A percentile compares a stretch with the other conserved stretches of the same genome.
phyloP scores from a whole-genome alignment of 495 filamentous ascomycete genomes.

The Penicillium lagena region DNA sequence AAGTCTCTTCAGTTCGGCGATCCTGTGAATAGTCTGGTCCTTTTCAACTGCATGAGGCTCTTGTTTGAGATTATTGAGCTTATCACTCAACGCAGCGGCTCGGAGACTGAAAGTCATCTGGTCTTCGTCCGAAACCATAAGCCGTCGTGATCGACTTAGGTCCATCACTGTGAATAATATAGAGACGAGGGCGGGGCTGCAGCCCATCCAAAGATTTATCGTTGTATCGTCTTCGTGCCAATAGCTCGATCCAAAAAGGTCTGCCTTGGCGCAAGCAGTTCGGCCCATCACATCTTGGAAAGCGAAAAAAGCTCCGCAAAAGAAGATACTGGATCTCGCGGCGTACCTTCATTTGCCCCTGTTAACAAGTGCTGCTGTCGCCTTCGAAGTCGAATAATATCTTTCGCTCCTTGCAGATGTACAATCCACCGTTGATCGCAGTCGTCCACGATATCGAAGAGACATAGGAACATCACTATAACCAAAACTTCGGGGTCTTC shows the following conservation, averaged over 20 bases:
- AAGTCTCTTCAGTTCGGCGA: slow-evolving; percentile 11
- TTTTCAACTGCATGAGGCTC: neutral
- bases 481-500: slow-evolving; percentile 13
- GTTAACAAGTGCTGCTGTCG: neutral
- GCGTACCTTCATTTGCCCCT: too few species aligned
- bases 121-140: neutral
- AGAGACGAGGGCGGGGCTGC: slow-evolving; percentile 8
- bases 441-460: slow-evolving; percentile 17
- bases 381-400: slow-evolving; percentile 13
- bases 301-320: slow-evolving; percentile 16
- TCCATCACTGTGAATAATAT: slow-evolving; percentile 10
- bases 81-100: slow-evolving; percentile 1
- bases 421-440: slow-evolving; percentile 17
- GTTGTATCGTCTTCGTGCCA: slow-evolving; percentile 8
- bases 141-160: slow-evolving; percentile 7
- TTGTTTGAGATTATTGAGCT: neutral
- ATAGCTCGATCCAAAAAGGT: slow-evolving; percentile 13
- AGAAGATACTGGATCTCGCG: neutral
- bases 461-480: slow-evolving; percentile 16
- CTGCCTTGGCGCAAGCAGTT: slow-evolving; percentile 17
- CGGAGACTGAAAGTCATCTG: neutral
- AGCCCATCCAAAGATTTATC: slow-evolving; percentile 10
- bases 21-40: slow-evolving; percentile 2
- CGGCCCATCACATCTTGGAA: slow-evolving; percentile 21
- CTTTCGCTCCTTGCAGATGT: slow-evolving; percentile 16